Conservation (phyloP, 2,329 filamentous ascomycete species). For the Helminthosporium solani region DNA sequence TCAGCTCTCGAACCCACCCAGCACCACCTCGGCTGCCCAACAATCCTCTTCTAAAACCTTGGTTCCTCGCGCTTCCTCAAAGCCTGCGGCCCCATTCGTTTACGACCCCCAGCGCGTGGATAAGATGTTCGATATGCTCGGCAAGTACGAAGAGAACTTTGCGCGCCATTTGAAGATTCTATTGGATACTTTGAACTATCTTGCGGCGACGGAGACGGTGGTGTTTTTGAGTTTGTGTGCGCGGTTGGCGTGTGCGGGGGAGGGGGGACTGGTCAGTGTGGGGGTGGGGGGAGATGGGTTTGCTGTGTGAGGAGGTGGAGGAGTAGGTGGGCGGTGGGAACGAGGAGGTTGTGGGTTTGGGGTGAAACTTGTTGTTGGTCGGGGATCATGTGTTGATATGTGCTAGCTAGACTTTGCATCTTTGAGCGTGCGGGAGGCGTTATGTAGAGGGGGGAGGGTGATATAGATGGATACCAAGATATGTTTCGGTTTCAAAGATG, state of each 20-base stretch:
- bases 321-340: background rate
- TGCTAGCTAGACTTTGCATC: too few species aligned
- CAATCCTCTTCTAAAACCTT: slow-evolving; percentile 10
- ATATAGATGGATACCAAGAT: too few species aligned
- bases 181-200: slow-evolving; percentile 93
- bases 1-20: slow-evolving; percentile 18
- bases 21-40: slow-evolving; percentile 8
- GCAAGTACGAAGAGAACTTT: slow-evolving; percentile 92
- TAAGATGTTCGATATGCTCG: slow-evolving; percentile 82
- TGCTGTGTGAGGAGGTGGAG: slow-evolving; percentile 5
- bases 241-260: slow-evolving; percentile 75
- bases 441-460: too few species aligned
- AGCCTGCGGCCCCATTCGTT: slow-evolving; percentile 39
- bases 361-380: background rate
- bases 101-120: slow-evolving; percentile 63
- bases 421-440: too few species aligned
- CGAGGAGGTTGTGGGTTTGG: background rate
- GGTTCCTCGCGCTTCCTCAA: slow-evolving; percentile 21
- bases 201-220: slow-evolving; percentile 95
- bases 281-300: slow-evolving; percentile 11
- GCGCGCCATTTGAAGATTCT: slow-evolving; percentile 88
- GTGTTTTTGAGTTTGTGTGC: slow-evolving; percentile 87
- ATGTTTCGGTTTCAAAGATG: too few species aligned
- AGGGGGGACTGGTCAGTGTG: slow-evolving; percentile 52
- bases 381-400: too few species aligned